phyloP scores from a whole-genome alignment of 805 yeast genomes.

The Kodamaea lidongshanica region DNA sequence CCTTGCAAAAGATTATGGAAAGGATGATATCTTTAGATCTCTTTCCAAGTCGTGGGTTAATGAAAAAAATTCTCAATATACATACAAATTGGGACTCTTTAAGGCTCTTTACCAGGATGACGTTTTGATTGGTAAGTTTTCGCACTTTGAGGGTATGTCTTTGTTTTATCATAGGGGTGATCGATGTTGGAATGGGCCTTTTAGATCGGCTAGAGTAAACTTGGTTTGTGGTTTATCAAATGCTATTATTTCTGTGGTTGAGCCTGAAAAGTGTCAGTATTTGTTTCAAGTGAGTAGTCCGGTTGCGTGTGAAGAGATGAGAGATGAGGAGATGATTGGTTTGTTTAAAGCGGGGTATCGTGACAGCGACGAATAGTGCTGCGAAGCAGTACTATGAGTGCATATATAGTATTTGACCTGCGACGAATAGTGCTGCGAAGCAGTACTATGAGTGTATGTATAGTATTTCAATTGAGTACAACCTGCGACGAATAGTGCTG shows the following conservation, averaged over 20 bases:
- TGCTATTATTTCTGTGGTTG: slow-evolving; percentile 61
- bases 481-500: too few species aligned
- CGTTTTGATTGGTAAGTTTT: slow-evolving; percentile 46
- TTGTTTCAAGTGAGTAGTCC: slow-evolving; percentile 45
- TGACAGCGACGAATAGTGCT: too few species aligned
- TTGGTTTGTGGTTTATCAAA: slow-evolving; percentile 61
- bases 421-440: too few species aligned
- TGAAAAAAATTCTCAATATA: slow-evolving; percentile 60
- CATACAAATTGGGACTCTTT: slow-evolving; percentile 55
- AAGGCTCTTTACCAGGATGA: slow-evolving; percentile 52
- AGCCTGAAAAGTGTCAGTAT: slow-evolving; percentile 87
- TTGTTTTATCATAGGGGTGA: slow-evolving; percentile 56
- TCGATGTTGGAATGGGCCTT: slow-evolving; percentile 93
- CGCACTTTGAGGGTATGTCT: slow-evolving; percentile 21
- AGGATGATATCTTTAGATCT: slow-evolving; percentile 58
- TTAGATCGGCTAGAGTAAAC: slow-evolving; percentile 59
- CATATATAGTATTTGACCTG: too few species aligned
- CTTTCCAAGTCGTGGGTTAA: slow-evolving; percentile 43
- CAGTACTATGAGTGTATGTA: too few species aligned
- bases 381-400: too few species aligned
- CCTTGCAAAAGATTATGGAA: slow-evolving; percentile 43
- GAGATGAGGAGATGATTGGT: slow-evolving; percentile 22
- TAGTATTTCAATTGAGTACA: too few species aligned
- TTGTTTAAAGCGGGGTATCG: slow-evolving; percentile 12
- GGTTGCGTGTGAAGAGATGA: slow-evolving; percentile 34